These are phyloP conservation scores for Paspalum vaginatum DNA, from an alignment of 176 grass and related monocot genomes.

Conservation along the genomic window DNA sequence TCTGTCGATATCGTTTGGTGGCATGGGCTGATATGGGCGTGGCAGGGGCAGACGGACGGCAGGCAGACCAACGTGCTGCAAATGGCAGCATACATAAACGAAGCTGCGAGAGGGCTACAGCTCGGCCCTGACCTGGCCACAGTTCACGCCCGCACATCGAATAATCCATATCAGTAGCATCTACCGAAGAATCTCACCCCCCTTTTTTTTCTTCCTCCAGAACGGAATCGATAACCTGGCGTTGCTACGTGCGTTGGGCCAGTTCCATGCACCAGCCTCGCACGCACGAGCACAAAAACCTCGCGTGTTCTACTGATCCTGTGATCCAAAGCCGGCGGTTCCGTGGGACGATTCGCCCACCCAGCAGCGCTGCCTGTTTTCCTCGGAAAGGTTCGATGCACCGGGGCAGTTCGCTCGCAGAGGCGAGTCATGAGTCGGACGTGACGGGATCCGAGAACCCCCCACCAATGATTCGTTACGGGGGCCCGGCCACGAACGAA, in stretches of 20 bases:
- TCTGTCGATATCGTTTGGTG: neutral
- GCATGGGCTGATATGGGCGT: neutral
- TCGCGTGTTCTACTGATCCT: too few species aligned
- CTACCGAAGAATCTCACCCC: neutral
- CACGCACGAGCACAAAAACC: too few species aligned
- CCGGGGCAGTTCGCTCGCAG: too few species aligned
- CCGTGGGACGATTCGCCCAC: too few species aligned
- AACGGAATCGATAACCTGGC: neutral
- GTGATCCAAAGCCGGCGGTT: too few species aligned
- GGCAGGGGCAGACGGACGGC: neutral
- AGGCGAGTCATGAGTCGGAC: too few species aligned
- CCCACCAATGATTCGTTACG: too few species aligned
- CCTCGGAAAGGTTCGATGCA: too few species aligned
- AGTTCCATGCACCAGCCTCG: neutral
- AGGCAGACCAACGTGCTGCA: slow-evolving; percentile 5
- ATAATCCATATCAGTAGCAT: neutral
- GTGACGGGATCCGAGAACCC: too few species aligned
- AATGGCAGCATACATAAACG: neutral
- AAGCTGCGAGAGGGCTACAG: neutral
- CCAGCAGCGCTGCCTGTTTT: too few species aligned
- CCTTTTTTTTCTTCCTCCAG: neutral
- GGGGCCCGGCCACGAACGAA: too few species aligned
- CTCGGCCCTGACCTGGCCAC: neutral
- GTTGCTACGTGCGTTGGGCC: neutral
- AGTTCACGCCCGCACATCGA: neutral